Base-by-base conservation (phyloP, 2,329 filamentous ascomycete species). In the Fusarium proliferatum region DNA sequence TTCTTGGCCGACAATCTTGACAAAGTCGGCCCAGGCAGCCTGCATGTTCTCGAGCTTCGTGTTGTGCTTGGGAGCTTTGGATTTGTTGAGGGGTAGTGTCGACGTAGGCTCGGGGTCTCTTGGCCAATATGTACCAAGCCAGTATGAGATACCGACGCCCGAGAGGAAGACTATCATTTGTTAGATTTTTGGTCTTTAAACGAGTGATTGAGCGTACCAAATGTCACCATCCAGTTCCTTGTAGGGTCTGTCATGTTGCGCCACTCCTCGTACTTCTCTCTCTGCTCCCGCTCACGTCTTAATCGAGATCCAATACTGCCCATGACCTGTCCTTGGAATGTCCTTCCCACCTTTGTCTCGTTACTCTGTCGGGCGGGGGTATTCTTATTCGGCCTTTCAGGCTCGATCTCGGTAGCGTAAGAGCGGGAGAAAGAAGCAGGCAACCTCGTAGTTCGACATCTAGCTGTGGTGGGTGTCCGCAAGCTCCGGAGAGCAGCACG, bases 11-110 rank as follows among this genome's bases (percentile, higher is more conserved):
- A 93, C 86, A 55, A 93, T 86, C 61, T 85, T 86, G 62, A 87
- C 87, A 69, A 93, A 91, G 81, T 93, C 91, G n/a, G 89, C 84
- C 91, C 91, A 93, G 7, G 91, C 89, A 33, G 91, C 89, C 82
- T 92, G 89, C 77, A 93, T 87, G 78, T 92, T 91, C 75, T 89
- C 85, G 66, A 89, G 86, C 71, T 87, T 87, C 61, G 86, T 86
- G 76, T 91, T 88, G 81, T 92, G 89, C 75, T 82, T 82, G 15
- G 88, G 88, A n/a, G 86, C 79, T 34, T 77, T 83, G 16, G 86
- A 84, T 58, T 86, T 84, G 68, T 81, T 80, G 12, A 93, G 86
- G 33, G 90, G 89, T 6, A 90, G 82, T 16, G 91, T 93, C 73
- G 91, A 93, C 39, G 81, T 79, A 16, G 86, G 83, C 39, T 88